phyloP scores from a whole-genome alignment of 495 filamentous ascomycete genomes.

The Tuber magnatum region DNA sequence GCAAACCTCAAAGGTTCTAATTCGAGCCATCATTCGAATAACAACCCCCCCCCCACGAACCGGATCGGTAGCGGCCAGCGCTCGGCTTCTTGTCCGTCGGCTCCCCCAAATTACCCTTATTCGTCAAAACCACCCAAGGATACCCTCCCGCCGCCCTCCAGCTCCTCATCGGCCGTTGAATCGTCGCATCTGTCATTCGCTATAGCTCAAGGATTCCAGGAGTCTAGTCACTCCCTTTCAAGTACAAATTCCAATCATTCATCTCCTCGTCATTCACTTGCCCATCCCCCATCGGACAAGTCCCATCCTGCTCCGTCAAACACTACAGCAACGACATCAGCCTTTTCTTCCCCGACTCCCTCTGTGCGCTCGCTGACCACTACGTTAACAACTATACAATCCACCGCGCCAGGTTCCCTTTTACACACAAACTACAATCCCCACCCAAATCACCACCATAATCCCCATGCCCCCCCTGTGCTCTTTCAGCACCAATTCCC shows the following conservation, averaged over 20 bases:
- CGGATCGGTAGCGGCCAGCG: constrained; percentile 13
- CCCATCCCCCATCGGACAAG: constrained; percentile 39
- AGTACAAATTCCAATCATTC: constrained; percentile 15
- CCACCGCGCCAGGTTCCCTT: constrained; percentile 56
- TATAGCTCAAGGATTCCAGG: constrained; percentile 11
- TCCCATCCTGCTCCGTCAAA: constrained; percentile 40
- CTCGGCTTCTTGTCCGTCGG: constrained; percentile 16
- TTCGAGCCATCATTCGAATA: constrained; percentile 12
- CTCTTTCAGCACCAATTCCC: constrained; percentile 94
- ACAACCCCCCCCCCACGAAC: constrained; percentile 7
- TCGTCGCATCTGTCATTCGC: constrained; percentile 27
- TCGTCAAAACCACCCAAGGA: constrained; percentile 20
- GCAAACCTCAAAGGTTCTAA: constrained; percentile 61
- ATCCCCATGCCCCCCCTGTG: constrained; percentile 48
- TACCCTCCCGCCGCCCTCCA: constrained; percentile 11
- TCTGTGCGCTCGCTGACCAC: constrained; percentile 88
- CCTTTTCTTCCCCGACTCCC: constrained; percentile 87
- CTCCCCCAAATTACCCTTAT: constrained; percentile 23
- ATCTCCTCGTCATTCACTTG: constrained; percentile 43
- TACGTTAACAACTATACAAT: constrained; percentile 93
- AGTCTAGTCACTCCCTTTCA: constrained; percentile 17
- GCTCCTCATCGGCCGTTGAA: constrained; percentile 19
- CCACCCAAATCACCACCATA: constrained; percentile 48
- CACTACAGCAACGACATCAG: constrained; percentile 51
- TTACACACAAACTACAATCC: constrained; percentile 47